These are phyloP conservation scores for Eucalyptus globulus DNA, from an alignment of 345 rosid species.

Conservation along the genomic window DNA sequence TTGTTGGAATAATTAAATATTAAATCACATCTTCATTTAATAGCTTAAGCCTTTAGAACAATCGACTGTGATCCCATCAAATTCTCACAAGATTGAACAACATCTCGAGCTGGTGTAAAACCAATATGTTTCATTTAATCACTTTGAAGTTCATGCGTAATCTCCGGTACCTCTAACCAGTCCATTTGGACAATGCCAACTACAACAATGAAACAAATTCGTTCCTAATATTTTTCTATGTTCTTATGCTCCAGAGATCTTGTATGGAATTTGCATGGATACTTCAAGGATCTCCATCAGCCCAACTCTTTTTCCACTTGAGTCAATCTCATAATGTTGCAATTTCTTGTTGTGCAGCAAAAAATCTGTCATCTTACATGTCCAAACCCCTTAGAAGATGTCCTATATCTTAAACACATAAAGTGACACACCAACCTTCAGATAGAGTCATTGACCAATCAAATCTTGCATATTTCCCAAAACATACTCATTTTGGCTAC, in stretches of 20 bases:
- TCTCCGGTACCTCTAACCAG: background rate
- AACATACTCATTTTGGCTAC: background rate
- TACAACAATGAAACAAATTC: background rate
- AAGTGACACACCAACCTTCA: background rate
- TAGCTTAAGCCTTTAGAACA: fast-evolving
- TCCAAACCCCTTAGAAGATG: background rate
- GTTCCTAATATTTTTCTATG: background rate
- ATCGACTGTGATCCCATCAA: fast-evolving
- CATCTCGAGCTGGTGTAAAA: background rate
- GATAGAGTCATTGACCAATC: background rate
- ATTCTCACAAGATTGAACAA: background rate
- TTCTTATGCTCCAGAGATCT: background rate
- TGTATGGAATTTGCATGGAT: background rate
- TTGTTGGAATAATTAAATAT: too few relatives aligned
- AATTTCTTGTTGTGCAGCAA: background rate
- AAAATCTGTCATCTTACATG: background rate
- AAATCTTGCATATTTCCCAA: background rate
- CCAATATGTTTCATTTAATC: background rate
- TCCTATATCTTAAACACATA: background rate
- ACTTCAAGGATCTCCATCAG: background rate
- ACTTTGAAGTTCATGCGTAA: background rate
- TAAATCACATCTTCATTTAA: fast-evolving
- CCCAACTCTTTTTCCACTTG: background rate
- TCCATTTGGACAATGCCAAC: background rate
- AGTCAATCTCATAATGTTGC: background rate